Conservation (phyloP, 1,284 basidiomycete species). For the Pseudozyma flocculosa region DNA sequence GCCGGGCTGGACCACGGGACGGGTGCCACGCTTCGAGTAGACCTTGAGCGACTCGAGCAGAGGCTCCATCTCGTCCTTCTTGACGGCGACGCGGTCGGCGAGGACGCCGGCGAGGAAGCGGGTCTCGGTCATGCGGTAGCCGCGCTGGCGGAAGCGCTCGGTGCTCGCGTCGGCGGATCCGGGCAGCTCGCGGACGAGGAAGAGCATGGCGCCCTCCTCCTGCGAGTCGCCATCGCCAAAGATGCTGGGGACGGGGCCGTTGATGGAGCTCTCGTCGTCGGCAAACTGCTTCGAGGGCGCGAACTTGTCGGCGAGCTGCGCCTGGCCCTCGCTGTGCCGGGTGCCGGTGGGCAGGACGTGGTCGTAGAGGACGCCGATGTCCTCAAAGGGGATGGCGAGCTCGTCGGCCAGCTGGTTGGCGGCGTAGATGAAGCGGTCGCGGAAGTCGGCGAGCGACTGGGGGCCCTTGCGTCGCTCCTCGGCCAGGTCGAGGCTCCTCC, state of each 20-base stretch:
- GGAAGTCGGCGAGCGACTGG: slow-evolving; percentile 58
- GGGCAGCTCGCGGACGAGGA: slow-evolving; percentile 62
- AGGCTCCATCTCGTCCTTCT: slow-evolving; percentile 61
- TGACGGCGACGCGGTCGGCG: slow-evolving; percentile 61
- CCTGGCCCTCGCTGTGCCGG: slow-evolving; percentile 8
- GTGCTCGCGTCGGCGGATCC: slow-evolving; percentile 54
- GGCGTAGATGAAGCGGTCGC: slow-evolving; percentile 61
- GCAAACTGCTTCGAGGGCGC: slow-evolving; percentile 28
- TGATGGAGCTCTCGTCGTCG: slow-evolving; percentile 48
- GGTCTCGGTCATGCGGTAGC: slow-evolving; percentile 63
- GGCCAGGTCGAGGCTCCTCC: slow-evolving; percentile 28
- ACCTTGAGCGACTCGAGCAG: slow-evolving; percentile 62
- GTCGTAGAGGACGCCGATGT: slow-evolving; percentile 68
- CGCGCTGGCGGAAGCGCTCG: slow-evolving; percentile 61
- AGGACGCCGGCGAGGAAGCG: slow-evolving; percentile 61
- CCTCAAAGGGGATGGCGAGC: slow-evolving; percentile 61
- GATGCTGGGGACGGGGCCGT: slow-evolving; percentile 38
- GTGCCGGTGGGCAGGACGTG: slow-evolving; percentile 62
- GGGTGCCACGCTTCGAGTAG: slow-evolving; percentile 62
- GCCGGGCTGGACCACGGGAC: slow-evolving; percentile 62
- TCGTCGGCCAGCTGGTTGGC: slow-evolving; percentile 60
- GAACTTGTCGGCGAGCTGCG: slow-evolving; percentile 19
- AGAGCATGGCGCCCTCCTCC: slow-evolving; percentile 62
- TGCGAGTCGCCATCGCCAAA: slow-evolving; percentile 46
- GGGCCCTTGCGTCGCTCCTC: slow-evolving; percentile 31